Evolutionary conservation across 2,329 filamentous ascomycete genomes (phyloP).

Genomic region (Talaromyces piceae): DNA sequence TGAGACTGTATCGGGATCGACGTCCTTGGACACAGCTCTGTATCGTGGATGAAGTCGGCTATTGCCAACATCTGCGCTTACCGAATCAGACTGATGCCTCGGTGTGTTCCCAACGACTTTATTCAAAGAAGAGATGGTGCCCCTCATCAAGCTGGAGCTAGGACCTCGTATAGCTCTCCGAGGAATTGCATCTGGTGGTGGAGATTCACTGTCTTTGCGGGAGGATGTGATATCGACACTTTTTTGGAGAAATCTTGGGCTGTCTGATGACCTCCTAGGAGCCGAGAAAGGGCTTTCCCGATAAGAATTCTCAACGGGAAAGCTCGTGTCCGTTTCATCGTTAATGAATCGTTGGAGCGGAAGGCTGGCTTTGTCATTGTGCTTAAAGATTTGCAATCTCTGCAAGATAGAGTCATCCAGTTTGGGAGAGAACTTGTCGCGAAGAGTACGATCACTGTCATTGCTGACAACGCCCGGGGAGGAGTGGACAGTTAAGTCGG

Average conservation of each 20-base stretch:
- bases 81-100: slow-evolving; percentile 3
- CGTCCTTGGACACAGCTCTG: slow-evolving; percentile 10
- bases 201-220: slow-evolving; percentile 9
- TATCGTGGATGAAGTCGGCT: slow-evolving; percentile 6
- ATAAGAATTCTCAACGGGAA: slow-evolving; percentile 11
- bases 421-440: slow-evolving; percentile 24
- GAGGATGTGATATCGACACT: background rate
- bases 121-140: slow-evolving; percentile 11
- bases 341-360: slow-evolving; percentile 35
- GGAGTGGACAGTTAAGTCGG: slow-evolving; percentile 15
- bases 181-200: slow-evolving; percentile 8
- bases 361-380: slow-evolving; percentile 27
- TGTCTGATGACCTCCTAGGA: slow-evolving; percentile 1
- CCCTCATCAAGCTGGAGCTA: slow-evolving; percentile 10
- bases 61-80: background rate
- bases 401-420: slow-evolving; percentile 20
- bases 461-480: slow-evolving; percentile 15
- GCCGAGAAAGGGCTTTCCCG: slow-evolving; percentile 1
- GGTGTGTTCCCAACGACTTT: slow-evolving; percentile 6
- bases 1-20: background rate
- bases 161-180: slow-evolving; percentile 10
- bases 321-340: slow-evolving; percentile 25
- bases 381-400: slow-evolving; percentile 18
- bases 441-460: slow-evolving; percentile 21
- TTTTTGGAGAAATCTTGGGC: background rate